Conservation (phyloP, 2,329 filamentous ascomycete species). For the Lachnum nothofagi region DNA sequence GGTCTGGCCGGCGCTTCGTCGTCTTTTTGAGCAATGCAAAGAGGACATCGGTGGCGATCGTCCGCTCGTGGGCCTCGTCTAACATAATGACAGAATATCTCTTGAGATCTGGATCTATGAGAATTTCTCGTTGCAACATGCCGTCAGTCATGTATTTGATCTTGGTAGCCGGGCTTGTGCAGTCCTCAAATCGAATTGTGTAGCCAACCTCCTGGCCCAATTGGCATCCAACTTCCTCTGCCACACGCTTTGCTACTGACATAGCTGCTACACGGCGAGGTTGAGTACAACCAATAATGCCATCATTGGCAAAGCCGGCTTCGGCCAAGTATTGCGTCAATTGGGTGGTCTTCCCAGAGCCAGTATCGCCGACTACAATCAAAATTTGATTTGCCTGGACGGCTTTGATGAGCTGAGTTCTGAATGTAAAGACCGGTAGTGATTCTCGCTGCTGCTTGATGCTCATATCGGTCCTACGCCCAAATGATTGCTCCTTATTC, state of each 20-base stretch:
- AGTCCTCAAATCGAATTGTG: conserved; percentile 95
- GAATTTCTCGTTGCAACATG: conserved; percentile 92
- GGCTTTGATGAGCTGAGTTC: conserved; percentile 80
- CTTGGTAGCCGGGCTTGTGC: conserved; percentile 76
- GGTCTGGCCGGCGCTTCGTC: conserved; percentile 73
- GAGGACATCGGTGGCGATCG: conserved; percentile 90
- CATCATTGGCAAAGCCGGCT: conserved; percentile 78
- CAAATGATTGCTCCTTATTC: conserved; percentile 73
- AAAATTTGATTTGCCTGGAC: conserved; percentile 83
- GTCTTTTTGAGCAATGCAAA: conserved; percentile 95
- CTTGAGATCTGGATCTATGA: conserved; percentile 82
- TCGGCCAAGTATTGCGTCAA: conserved; percentile 93
- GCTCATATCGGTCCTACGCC: conserved; percentile 81
- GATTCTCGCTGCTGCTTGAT: conserved; percentile 94
- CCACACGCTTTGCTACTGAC: conserved; percentile 94
- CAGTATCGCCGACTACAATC: conserved; percentile 95
- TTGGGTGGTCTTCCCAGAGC: conserved; percentile 95
- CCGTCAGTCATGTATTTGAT: conserved; percentile 99
- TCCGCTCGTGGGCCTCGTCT: conserved; percentile 96
- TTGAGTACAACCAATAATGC: conserved; percentile 93
- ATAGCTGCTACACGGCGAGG: conserved; percentile 95
- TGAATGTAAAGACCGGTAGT: conserved; percentile 83
- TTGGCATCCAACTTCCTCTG: conserved; percentile 88
- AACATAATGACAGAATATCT: conserved; percentile 96
- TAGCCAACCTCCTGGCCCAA: conserved; percentile 93